Conservation (phyloP, 192 early-diverging fungal genomes). For the Coemansia sp. region DNA sequence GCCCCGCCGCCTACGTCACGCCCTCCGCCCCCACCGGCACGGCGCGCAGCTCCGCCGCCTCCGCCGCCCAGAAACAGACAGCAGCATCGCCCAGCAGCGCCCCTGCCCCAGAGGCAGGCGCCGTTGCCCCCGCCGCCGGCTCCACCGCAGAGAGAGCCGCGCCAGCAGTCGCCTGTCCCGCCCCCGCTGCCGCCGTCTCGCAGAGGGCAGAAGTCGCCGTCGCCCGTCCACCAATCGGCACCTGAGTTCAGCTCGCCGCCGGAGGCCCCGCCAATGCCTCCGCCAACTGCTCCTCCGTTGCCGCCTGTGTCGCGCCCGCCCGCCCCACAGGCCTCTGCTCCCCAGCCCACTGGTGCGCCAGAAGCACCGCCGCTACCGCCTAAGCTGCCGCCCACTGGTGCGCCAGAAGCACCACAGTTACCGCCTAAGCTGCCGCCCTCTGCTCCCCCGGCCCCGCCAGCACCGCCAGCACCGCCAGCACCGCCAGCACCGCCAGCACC, state of each 20-base stretch:
- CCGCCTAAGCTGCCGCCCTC: conserved; percentile 17
- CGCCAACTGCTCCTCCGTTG: conserved; percentile 19
- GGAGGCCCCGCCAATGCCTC: conserved; percentile 23
- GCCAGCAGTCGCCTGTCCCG: conserved; percentile 9
- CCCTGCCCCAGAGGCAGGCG: conserved; percentile 9
- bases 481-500: conserved; percentile 17
- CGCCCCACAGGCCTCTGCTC: not conserved
- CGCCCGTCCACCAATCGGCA: conserved; percentile 6
- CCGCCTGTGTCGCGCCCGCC: conserved; percentile 9
- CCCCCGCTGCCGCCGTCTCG: conserved; percentile 27
- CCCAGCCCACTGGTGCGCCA: conserved; percentile 1
- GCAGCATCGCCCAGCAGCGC: conserved; percentile 7
- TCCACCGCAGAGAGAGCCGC: conserved; percentile 16
- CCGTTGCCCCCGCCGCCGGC: conserved; percentile 13
- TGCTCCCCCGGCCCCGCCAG: conserved; percentile 8
- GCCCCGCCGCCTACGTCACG: conserved; percentile 29
- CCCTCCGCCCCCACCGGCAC: conserved; percentile 24
- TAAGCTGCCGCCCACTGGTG: conserved; percentile 11
- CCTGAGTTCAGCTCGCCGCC: conserved; percentile 5
- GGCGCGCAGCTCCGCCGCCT: conserved; percentile 20
- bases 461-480: conserved; percentile 18
- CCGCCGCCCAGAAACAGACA: conserved; percentile 21
- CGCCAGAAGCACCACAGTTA: conserved; percentile 11
- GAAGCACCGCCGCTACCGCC: conserved; percentile 18
- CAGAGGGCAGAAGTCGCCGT: conserved; percentile 15